Evolutionary conservation across 305 asterid species (phyloP), one percentile per base, ranked within the genome.

Genomic region (Fraxinus xanthoxyloides): DNA sequence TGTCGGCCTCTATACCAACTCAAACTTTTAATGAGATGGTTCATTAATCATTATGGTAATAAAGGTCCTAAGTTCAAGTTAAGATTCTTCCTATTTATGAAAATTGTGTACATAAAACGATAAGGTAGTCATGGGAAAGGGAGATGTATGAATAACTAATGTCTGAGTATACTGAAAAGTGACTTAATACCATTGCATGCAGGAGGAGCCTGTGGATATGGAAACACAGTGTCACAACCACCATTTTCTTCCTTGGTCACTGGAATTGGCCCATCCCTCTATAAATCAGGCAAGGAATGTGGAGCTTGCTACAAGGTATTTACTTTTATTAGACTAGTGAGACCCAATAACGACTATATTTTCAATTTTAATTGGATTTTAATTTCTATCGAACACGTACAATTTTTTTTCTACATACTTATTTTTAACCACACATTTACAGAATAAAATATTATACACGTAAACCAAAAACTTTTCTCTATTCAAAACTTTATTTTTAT

Each of bases 191-290:
- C 15, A 32, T 6, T 78, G 46, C 19, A 65, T 83, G 79, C 84
- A 89, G 94, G 94, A 75, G 96, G 96, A 61, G 81, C 94, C 1
- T 92, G 94, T 82, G 96, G 96, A 36, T 90, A 89, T 81, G 92
- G 92, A 63, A 87, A 77, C 76, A 28, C 87, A 2, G 94, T 92
- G 30, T 90, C 93, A 24, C 84, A 88, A 84, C 82, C 92, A 79
- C 97, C 96, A 36, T 92, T 88, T 83, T 90, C 96, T 32, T 92
- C 96, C 2, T 63, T 93, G 56, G 93, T 93, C 3, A 86, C 94
- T 5, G 97, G 92, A 54, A 87, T 89, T 2, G 95, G 97, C 2
- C 95, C 96, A 8, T 88, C 96, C 3, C 91, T 93, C 1, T 93
- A 90, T 83, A 89, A 92, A 34, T 84, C 92, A 1, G 96, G 97